These are phyloP conservation scores for Suillus decipiens DNA, from an alignment of 768 basidiomycete species.

Conservation along the genomic window DNA sequence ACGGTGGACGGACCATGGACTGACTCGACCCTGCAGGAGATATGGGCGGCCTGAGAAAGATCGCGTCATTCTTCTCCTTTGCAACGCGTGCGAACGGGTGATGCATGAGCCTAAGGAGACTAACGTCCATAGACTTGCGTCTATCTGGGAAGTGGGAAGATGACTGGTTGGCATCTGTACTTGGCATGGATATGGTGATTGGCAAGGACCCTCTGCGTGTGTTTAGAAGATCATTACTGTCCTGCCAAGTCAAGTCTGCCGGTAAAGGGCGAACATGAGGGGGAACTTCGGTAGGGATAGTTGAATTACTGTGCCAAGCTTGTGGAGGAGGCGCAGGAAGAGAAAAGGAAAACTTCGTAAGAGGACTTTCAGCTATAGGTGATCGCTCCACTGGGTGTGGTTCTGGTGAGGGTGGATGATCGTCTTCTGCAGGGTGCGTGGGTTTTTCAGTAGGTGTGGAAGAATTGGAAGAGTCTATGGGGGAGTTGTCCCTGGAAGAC, in stretches of 20 bases:
- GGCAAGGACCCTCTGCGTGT: constrained; percentile 60
- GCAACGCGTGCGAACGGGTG: constrained; percentile 35
- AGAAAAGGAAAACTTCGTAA: constrained; percentile 27
- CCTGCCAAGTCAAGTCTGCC: constrained; percentile 24
- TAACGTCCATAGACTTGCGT: constrained; percentile 43
- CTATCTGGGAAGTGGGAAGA: constrained; percentile 36
- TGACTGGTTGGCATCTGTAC: constrained; percentile 37
- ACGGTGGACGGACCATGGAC: constrained; percentile 41
- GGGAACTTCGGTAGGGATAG: constrained; percentile 25
- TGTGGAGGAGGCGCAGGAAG: constrained; percentile 20
- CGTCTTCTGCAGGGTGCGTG: constrained; percentile 25
- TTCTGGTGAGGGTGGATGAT: constrained; percentile 11
- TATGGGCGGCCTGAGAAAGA: constrained; percentile 35
- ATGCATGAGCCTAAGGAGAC: constrained; percentile 54
- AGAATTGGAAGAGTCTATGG: constrained; percentile 32
- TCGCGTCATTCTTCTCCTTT: constrained; percentile 36
- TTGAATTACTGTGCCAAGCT: constrained; percentile 38
- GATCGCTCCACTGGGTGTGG: constrained; percentile 10
- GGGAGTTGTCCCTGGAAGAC: constrained; percentile 27
- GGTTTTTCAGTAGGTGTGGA: constrained; percentile 45
- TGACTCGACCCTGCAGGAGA: constrained; percentile 33
- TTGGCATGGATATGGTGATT: constrained; percentile 28
- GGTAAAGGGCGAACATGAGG: constrained; percentile 27
- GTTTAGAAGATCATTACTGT: constrained; percentile 35
- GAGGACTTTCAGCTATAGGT: constrained; percentile 12